Evolutionary conservation across 148 eudicot species (phyloP).

Genomic region (Fallopia convolvulus): DNA sequence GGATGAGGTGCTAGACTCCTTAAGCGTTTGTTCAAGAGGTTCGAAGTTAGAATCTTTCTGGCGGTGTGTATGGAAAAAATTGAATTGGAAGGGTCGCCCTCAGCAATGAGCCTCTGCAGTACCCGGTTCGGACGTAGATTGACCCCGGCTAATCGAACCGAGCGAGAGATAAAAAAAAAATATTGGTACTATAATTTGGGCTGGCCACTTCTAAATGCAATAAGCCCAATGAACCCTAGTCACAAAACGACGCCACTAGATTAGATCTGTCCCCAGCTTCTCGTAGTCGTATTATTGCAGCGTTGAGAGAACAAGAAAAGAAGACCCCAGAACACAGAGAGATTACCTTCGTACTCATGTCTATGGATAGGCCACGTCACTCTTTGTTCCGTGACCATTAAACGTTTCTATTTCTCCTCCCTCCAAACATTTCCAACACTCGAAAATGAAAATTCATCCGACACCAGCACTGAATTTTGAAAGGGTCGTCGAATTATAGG

Average conservation of each 20-base stretch:
- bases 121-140: no score
- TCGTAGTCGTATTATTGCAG: not conserved
- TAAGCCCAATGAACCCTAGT: conserved; percentile 4
- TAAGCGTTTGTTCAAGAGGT: no score
- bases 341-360: not conserved
- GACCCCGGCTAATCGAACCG: no score
- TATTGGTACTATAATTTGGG: not conserved
- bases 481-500: not conserved
- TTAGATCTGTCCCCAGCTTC: not conserved
- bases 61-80: no score
- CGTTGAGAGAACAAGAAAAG: not conserved
- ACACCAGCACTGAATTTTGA: conserved; percentile 3
- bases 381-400: not conserved
- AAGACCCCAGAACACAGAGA: not conserved
- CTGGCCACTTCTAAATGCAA: not conserved
- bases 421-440: not conserved
- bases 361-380: conserved; percentile 8
- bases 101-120: no score
- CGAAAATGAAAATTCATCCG: conserved; percentile 1
- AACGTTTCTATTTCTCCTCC: not conserved
- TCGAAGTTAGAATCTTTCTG: no score
- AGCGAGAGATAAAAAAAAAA: no score
- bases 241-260: conserved; percentile 5
- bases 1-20: no score
- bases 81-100: no score